A percentile compares a stretch with the other conserved stretches of the same genome.
Conservation (phyloP, 1,139 yeast species). For the Wickerhamomyces sp. region DNA sequence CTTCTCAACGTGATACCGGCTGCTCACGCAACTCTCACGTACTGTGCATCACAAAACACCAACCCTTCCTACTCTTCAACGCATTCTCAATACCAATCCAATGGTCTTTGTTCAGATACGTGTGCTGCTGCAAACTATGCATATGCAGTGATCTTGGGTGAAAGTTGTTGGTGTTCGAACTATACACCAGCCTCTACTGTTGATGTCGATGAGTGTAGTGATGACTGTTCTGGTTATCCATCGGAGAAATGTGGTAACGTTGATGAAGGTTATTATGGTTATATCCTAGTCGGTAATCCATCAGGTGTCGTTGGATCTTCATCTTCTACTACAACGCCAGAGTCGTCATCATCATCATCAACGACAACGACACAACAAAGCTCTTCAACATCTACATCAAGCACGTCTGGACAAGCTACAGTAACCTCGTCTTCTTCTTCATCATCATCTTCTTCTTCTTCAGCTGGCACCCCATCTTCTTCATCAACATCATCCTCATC, state of each 20-base stretch:
- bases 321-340: constrained; percentile 4
- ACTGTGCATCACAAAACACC: constrained; percentile 29
- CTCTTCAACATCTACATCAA: neutral
- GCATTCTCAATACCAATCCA: constrained; percentile 20
- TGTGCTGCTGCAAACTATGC: constrained; percentile 26
- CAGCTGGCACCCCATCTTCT: constrained; percentile 1
- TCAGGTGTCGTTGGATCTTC: too few relatives aligned
- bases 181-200: constrained; percentile 20
- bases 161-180: constrained; percentile 31
- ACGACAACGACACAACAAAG: constrained; percentile 7
- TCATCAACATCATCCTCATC: constrained; percentile 4
- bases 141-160: constrained; percentile 26
- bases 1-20: too few relatives aligned
- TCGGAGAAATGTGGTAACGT: constrained; percentile 40
- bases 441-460: constrained; percentile 3
- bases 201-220: constrained; percentile 14
- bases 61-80: constrained; percentile 15
- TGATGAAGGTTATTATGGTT: constrained; percentile 34
- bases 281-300: constrained; percentile 29
- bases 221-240: constrained; percentile 36
- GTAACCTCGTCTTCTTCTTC: constrained; percentile 7
- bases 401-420: constrained; percentile 9
- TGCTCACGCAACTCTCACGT: constrained; percentile 2
- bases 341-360: constrained; percentile 4
- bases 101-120: constrained; percentile 26